phyloP scores from a whole-genome alignment of 148 eudicot species.

The Silene latifolia region DNA sequence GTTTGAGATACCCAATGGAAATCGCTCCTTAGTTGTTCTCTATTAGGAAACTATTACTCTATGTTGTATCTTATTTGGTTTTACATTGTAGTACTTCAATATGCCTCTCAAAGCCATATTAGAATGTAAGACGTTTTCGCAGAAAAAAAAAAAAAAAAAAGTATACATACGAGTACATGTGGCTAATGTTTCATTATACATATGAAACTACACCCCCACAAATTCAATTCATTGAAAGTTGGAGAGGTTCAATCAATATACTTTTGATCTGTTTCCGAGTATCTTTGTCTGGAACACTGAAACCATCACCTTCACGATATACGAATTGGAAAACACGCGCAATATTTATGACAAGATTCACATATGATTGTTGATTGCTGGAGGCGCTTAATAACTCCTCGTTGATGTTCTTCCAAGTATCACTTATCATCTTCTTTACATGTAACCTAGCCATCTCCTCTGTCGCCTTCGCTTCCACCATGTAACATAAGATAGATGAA shows the following conservation, averaged over 20 bases:
- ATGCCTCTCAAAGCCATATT: no score
- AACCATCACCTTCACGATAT: slow-evolving; percentile 50
- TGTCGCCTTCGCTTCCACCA: slow-evolving; percentile 39
- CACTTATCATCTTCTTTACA: slow-evolving; percentile 25
- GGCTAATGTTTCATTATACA: no score
- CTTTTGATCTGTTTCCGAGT: slow-evolving; percentile 30
- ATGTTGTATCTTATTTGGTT: no score
- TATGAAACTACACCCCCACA: no score
- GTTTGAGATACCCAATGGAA: no score
- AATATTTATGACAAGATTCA: slow-evolving; percentile 28
- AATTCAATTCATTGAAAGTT: background rate
- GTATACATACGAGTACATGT: no score
- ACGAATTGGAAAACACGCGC: slow-evolving; percentile 47
- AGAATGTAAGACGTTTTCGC: no score
- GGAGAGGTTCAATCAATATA: slow-evolving; percentile 35
- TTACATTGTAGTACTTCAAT: no score
- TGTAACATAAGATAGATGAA: slow-evolving; percentile 47
- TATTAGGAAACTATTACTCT: no score
- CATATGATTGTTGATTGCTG: slow-evolving; percentile 6
- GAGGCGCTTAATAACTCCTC: slow-evolving; percentile 15
- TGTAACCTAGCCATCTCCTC: slow-evolving; percentile 40
- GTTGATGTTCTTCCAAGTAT: slow-evolving; percentile 42
- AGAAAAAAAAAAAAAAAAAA: no score
- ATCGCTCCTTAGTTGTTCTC: no score
- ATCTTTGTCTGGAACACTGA: slow-evolving; percentile 36